Evolutionary conservation across 805 yeast genomes (phyloP), one percentile per base, ranked within the genome.

Genomic region (Wickerhamiella sergipiensis): DNA sequence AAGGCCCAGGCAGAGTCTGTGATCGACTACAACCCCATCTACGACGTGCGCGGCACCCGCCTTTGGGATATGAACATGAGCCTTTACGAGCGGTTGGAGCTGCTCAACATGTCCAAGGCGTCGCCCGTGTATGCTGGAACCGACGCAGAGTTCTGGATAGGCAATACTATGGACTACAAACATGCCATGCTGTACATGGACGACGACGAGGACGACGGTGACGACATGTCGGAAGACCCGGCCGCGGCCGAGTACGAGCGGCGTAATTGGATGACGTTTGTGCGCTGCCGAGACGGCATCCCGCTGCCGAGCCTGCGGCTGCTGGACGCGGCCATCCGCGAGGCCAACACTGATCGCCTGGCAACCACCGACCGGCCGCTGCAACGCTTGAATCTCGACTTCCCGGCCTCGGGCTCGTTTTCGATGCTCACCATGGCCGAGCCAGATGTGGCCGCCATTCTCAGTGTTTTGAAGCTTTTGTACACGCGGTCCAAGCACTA

Each of bases 151-250:
- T 40, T 40, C 43, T 40, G 24, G 24, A 40, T 40, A 0, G 96
- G 88, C 61, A 83, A 89, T 48, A 79, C 95, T 5, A 71, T 90
- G n/a, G 65, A 89, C 40, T 76, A 79, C 15, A 40, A 40, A 12
- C 24, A 40, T 19, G 22, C 18, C 23, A 39, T 21, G 45, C 50
- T 18, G 31, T 50, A 18, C 13, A n/a, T 36, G 40, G 40, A 36
- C 8, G 40, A 36, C 7, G 40, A 36, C 40, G 40, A 36, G 5
- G 40, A 36, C 40, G 40, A 36, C 10, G 36, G n/a, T 6, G 40
- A 36, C 9, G 40, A 36, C 19, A 18, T 6, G 7, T 8, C 15
- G 4, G 40, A 36, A 18, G 40, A 36, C 9, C 19, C 40, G 40
- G 17, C 40, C 18, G 40, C 40, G 3, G 19, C 19, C 40, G 40